Conservation (phyloP, 106 monocot genomes). For the Triglochin maritima region DNA sequence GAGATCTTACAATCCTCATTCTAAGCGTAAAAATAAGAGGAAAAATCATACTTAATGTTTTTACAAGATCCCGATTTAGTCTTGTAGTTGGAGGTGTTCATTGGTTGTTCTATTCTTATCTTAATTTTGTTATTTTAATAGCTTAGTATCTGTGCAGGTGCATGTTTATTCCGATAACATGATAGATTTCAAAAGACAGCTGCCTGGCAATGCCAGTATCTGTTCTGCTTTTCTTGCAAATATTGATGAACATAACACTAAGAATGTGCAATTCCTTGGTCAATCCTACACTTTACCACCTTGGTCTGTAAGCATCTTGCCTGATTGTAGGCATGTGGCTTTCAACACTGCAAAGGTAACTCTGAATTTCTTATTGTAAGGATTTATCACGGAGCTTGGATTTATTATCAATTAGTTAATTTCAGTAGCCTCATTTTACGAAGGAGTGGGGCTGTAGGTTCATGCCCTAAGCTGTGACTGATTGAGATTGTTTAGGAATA, state of each 20-base stretch:
- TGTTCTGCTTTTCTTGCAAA: constrained; percentile 97
- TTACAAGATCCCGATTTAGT: too few species aligned
- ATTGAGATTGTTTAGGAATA: too few species aligned
- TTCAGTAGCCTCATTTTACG: not conserved
- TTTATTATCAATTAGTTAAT: not conserved
- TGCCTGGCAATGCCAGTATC: constrained; percentile 36
- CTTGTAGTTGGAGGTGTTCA: not conserved
- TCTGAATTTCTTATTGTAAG: not conserved
- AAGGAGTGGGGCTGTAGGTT: too few species aligned
- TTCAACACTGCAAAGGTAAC: constrained; percentile 90
- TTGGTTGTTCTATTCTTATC: not conserved
- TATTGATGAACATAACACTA: constrained; percentile 72
- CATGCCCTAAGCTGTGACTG: too few species aligned
- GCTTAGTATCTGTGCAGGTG: constrained; percentile 33
- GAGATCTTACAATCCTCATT: too few species aligned
- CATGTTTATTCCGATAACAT: constrained; percentile 67
- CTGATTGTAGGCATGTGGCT: constrained; percentile 80
- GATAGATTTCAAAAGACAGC: constrained; percentile 34
- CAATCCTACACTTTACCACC: constrained; percentile 53
- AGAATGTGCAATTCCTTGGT: constrained; percentile 52
- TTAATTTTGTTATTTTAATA: too few species aligned
- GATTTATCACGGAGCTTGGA: not conserved
- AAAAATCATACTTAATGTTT: too few species aligned
- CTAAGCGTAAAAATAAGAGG: too few species aligned
- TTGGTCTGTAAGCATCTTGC: constrained; percentile 93